Conservation (phyloP, 805 yeast species). For the Barnettozyma sucrosica region DNA sequence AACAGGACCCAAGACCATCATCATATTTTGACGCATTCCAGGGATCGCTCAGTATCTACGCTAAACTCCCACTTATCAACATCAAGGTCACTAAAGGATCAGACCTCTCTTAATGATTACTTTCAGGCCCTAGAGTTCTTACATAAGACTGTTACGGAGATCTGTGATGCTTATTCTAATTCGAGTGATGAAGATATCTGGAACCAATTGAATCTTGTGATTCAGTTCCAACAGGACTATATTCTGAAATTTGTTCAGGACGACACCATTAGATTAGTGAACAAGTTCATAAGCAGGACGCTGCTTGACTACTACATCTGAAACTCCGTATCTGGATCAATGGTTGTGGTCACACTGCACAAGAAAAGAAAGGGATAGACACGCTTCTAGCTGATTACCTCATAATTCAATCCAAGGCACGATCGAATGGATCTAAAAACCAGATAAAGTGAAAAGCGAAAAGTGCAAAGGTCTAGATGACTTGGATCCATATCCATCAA, state of each 20-base stretch:
- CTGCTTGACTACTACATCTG: background rate
- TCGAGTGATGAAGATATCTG: constrained; percentile 4
- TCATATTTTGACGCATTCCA: background rate
- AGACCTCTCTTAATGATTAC: constrained; percentile 10
- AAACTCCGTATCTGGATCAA: background rate
- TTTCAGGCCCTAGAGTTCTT: constrained; percentile 7
- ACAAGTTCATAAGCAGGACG: constrained; percentile 1
- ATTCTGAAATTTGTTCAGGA: constrained; percentile 10
- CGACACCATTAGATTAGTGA: constrained; percentile 3
- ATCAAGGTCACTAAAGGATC: constrained; percentile 10
- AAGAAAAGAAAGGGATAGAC: too few species aligned
- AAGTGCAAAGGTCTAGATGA: too few species aligned
- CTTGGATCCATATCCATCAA: too few species aligned
- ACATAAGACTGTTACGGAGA: constrained; percentile 6
- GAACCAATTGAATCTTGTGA: constrained; percentile 4
- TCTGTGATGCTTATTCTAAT: constrained; percentile 2
- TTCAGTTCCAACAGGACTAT: constrained; percentile 8
- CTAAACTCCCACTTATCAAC: background rate
- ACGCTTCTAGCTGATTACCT: too few species aligned
- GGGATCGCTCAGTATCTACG: background rate
- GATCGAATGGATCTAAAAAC: background rate
- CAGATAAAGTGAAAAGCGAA: too few species aligned
- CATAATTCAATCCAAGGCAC: background rate
- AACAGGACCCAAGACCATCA: background rate
- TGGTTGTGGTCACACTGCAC: background rate